Percentiles rank a stretch among this genome's conserved stretches.
Evolutionary conservation across 441 rosid species (phyloP).

Genomic region (Flueggea neowawraea): DNA sequence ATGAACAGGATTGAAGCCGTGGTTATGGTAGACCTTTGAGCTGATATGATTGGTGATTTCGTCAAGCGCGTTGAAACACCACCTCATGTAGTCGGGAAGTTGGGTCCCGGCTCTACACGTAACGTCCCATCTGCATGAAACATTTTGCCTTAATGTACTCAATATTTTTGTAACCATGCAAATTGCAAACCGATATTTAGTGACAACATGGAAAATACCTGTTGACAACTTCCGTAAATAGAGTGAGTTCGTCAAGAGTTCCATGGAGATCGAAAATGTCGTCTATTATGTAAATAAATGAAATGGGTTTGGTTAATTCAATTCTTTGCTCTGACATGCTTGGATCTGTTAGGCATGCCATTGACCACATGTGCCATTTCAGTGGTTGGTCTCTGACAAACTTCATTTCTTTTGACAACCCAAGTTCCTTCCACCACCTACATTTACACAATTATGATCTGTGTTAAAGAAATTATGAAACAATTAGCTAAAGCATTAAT

Average conservation of each 20-base stretch:
- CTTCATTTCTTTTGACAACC: conserved; percentile 31
- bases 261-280: conserved; percentile 58
- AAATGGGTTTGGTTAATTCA: conserved; percentile 48
- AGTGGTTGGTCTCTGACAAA: conserved; percentile 52
- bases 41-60: conserved; percentile 38
- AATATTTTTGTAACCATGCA: too few relatives aligned
- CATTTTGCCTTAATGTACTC: too few relatives aligned
- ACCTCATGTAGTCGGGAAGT: conserved; percentile 39
- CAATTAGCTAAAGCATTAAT: neutral
- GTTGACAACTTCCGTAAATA: conserved; percentile 39
- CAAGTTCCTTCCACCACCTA: conserved; percentile 74
- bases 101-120: conserved; percentile 11
- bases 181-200: too few relatives aligned
- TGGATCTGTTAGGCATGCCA: conserved; percentile 46
- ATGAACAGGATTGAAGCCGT: conserved; percentile 34
- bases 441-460: neutral
- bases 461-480: neutral
- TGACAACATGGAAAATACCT: conserved; percentile 18
- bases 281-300: conserved; percentile 46
- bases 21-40: conserved; percentile 17
- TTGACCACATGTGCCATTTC: conserved; percentile 63
- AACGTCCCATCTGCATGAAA: conserved; percentile 39
- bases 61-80: conserved; percentile 44
- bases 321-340: conserved; percentile 36
- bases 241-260: conserved; percentile 39